Percentiles rank a stretch among this genome's conserved stretches.
Evolutionary conservation across 768 basidiomycete genomes (phyloP).

Genomic region (Lactifluus piperatus): DNA sequence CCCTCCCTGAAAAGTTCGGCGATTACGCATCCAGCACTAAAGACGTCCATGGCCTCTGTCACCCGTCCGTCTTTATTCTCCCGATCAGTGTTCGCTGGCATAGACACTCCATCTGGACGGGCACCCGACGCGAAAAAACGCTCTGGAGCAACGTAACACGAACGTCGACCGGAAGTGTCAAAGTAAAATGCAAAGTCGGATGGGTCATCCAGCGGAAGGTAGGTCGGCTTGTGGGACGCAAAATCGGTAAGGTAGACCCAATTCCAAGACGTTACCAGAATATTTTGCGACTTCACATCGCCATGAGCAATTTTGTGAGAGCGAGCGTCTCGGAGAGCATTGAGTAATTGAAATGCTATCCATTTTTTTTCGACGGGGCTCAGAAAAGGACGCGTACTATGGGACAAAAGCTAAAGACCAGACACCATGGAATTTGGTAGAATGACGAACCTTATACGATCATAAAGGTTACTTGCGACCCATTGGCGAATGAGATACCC

Average conservation of each 20-base stretch:
- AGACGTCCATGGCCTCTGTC: conserved; percentile 96
- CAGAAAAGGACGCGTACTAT: conserved; percentile 91
- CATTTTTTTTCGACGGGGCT: conserved; percentile 92
- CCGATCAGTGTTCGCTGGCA: conserved; percentile 34
- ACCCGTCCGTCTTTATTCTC: conserved; percentile 71
- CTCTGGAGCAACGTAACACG: conserved; percentile 95
- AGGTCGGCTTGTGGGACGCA: conserved; percentile 89
- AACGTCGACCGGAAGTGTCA: conserved; percentile 87
- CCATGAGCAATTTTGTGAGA: conserved; percentile 90
- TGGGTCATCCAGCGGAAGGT: conserved; percentile 91
- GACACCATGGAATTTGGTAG: not conserved
- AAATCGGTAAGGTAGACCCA: conserved; percentile 96
- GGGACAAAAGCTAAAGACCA: not conserved
- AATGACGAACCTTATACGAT: conserved; percentile 79
- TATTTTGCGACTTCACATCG: conserved; percentile 95
- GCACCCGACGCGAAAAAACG: conserved; percentile 75
- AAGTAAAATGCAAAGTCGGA: conserved; percentile 98
- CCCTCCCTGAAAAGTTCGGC: conserved; percentile 96
- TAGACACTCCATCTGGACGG: conserved; percentile 36
- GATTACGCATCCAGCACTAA: conserved; percentile 89
- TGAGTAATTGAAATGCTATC: conserved; percentile 91
- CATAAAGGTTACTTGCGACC: conserved; percentile 90
- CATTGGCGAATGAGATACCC: conserved; percentile 94
- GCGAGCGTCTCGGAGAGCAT: conserved; percentile 73
- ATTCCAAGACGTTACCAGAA: conserved; percentile 94